Percentiles rank a stretch among this genome's conserved stretches.
Evolutionary conservation across 805 yeast species (phyloP).

Genomic region (Priceomyces carsonii): DNA sequence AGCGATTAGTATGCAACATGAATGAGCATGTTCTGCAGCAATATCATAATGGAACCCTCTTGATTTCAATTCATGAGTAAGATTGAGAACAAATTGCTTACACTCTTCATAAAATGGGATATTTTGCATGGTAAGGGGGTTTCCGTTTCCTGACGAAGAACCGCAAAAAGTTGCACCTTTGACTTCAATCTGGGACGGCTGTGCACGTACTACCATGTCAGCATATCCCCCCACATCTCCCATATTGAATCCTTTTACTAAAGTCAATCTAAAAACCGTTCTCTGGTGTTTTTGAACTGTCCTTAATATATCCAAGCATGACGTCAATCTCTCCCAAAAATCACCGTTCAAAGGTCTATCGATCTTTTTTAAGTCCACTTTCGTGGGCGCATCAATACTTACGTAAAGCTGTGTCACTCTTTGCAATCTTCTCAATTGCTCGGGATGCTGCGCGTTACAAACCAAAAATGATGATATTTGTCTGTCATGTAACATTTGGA

Average conservation of each 20-base stretch:
- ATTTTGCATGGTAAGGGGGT: conserved; percentile 91
- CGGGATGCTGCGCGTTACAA: conserved; percentile 96
- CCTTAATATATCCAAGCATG: conserved; percentile 76
- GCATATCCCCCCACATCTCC: conserved; percentile 79
- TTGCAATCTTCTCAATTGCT: conserved; percentile 62
- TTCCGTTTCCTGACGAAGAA: conserved; percentile 77
- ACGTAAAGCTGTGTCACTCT: conserved; percentile 91
- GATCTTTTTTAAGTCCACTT: conserved; percentile 72
- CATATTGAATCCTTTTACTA: conserved; percentile 92
- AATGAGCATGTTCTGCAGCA: conserved; percentile 95
- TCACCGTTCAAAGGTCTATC: conserved; percentile 89
- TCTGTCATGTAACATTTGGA: conserved; percentile 74
- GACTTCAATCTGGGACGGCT: conserved; percentile 86
- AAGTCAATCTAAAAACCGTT: conserved; percentile 85
- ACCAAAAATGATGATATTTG: conserved; percentile 86
- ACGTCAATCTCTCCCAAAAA: conserved; percentile 80
- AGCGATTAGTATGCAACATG: conserved; percentile 88
- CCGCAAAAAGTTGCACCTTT: conserved; percentile 97
- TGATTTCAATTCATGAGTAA: conserved; percentile 59
- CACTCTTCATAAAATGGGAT: conserved; percentile 95
- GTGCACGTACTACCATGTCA: conserved; percentile 77
- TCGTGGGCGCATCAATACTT: conserved; percentile 92
- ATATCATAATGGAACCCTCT: conserved; percentile 76
- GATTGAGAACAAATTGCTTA: conserved; percentile 64
- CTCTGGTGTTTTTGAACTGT: conserved; percentile 79